Evolutionary conservation across 2,329 filamentous ascomycete genomes (phyloP).

Genomic region (Ascomycota sp.): DNA sequence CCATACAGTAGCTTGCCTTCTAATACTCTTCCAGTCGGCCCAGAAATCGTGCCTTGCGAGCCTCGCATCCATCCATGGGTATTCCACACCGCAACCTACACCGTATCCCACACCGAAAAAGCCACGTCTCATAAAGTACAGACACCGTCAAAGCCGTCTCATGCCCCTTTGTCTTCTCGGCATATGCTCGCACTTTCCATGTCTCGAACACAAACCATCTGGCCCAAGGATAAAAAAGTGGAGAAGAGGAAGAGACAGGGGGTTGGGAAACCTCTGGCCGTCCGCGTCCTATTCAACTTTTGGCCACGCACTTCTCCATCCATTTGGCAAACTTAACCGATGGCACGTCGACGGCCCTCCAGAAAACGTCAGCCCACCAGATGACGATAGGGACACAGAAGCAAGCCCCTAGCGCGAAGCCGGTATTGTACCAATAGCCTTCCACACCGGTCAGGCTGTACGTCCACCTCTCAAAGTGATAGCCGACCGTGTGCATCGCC

Average conservation of each 20-base stretch:
- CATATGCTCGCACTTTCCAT: not conserved
- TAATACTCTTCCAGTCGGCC: not conserved
- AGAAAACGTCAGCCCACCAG: constrained; percentile 35
- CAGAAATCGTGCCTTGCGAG: too few relatives aligned
- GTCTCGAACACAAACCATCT: not conserved
- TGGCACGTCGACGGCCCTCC: constrained; percentile 32
- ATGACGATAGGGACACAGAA: constrained; percentile 30
- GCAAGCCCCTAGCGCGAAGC: constrained; percentile 23
- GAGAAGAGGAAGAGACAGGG: not conserved
- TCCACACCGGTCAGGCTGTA: constrained; percentile 27
- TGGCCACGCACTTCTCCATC: constrained; percentile 20
- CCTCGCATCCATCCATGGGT: not conserved
- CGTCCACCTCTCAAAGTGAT: constrained; percentile 26
- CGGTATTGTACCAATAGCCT: constrained; percentile 21
- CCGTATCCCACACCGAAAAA: not conserved
- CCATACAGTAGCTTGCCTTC: not conserved
- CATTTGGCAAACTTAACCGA: constrained; percentile 35
- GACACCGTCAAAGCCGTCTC: not conserved
- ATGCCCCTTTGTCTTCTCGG: not conserved
- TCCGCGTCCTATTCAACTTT: constrained; percentile 3
- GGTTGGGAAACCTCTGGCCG: not conserved
- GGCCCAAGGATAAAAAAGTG: not conserved
- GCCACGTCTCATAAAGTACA: too few relatives aligned
- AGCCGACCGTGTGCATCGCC: constrained; percentile 30
- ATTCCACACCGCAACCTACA: not conserved